Base-by-base conservation (phyloP, 208 protist genomes). In the Trypanosoma scelopori region DNA sequence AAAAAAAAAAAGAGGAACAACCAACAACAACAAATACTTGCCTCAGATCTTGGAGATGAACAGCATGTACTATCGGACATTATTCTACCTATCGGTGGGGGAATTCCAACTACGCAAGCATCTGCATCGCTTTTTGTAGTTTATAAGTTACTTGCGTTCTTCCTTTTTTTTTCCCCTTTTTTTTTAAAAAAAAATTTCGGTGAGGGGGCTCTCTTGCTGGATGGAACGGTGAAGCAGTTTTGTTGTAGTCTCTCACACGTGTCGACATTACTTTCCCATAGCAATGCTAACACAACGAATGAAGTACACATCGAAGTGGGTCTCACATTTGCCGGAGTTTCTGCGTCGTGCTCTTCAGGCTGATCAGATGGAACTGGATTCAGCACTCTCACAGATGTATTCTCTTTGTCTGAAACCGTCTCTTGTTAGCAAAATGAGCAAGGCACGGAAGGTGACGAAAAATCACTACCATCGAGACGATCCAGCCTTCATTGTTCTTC, bases 391-490 rank as follows among this genome's bases (percentile, higher is more conserved):
- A 39, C 92, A 97, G 48, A 97, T 97, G 90, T 95, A 90, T 57
- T 91, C 81, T 7, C 74, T 97, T 45, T 86, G 80, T 51, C 74
- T 81, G 27, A 79, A 81, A 20, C 92, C 92, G 6, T 89, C 84
- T 0, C 59, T 91, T n/a, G 90, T 95, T 46, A 89, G 77, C 64
- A 92, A 91, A 69, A 90, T 93, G 85, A 93, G 88, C 65, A 85
- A 77, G 32, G 85, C 86, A 25, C 81, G 89, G 25, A 95, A 92
- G 78, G 93, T 98, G 83, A 98, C 97, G 27, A 99, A 98, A 81
- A 97, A 98, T 57, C 96, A 98, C 63, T 98, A 97, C 83, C 90
- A 97, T 37, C 84, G 97, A 43, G 97, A 99, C 77, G 97, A 98
- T 67, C 97, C 97, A 12, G 97, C 96, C 0, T 98, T 98, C 76